phyloP scores from a whole-genome alignment of 1,284 basidiomycete genomes.

The Trametes pubescens region DNA sequence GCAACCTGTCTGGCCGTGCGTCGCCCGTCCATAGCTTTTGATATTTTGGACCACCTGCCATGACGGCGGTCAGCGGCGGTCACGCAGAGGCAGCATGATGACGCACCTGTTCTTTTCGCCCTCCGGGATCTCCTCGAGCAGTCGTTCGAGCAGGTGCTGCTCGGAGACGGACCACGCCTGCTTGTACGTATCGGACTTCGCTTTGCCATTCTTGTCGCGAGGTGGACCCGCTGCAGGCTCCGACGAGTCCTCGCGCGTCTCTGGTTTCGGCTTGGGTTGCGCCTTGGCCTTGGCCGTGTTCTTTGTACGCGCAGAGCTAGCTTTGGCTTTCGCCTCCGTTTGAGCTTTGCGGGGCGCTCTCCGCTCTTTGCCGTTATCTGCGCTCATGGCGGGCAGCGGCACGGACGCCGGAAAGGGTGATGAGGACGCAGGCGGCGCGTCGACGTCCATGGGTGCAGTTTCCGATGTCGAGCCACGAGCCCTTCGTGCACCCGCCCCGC shows the following conservation, averaged over 20 bases:
- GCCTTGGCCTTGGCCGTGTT: slow-evolving; percentile 15
- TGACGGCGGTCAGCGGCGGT: neutral
- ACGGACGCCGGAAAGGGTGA: slow-evolving; percentile 20
- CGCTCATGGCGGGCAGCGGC: neutral
- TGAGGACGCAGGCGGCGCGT: slow-evolving; percentile 32
- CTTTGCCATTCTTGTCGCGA: slow-evolving; percentile 40
- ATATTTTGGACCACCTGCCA: slow-evolving; percentile 79
- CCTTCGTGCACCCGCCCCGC: slow-evolving; percentile 8
- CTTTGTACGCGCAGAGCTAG: neutral
- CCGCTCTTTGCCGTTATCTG: slow-evolving; percentile 13
- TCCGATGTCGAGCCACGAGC: slow-evolving; percentile 11
- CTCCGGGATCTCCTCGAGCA: slow-evolving; percentile 77
- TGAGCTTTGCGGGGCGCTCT: slow-evolving; percentile 27
- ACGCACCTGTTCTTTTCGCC: slow-evolving; percentile 77
- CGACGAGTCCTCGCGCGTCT: slow-evolving; percentile 15
- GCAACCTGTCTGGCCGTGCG: slow-evolving; percentile 84
- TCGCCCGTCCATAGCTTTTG: slow-evolving; percentile 76
- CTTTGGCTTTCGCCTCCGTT: slow-evolving; percentile 10
- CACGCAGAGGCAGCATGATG: neutral
- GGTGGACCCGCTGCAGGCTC: slow-evolving; percentile 26
- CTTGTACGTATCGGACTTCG: slow-evolving; percentile 76
- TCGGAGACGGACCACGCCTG: slow-evolving; percentile 78
- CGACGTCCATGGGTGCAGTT: slow-evolving; percentile 31
- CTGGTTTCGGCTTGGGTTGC: slow-evolving; percentile 3
- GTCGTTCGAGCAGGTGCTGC: slow-evolving; percentile 74